Base-by-base conservation (phyloP, 1,284 basidiomycete species). In the Anthracocystis walkeri region DNA sequence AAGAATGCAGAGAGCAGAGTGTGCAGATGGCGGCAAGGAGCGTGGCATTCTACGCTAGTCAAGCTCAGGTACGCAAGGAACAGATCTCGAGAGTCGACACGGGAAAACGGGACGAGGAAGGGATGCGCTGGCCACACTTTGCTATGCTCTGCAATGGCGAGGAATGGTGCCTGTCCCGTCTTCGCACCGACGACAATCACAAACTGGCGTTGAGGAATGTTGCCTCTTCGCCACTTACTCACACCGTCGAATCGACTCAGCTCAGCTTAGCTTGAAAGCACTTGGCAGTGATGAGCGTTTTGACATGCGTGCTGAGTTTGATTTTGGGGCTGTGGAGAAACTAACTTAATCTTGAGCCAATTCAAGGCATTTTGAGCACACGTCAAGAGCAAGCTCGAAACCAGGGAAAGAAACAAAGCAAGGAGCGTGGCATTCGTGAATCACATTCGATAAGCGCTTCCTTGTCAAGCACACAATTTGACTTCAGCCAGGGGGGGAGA, bases 61-160 rank as follows among this genome's bases (percentile, higher is more conserved):
- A 58, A 63, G 52, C 23, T 58, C 64, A 59, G 57, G 59, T 44
- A 63, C 58, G 50, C 53, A 64, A 56, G 57, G 69, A 61, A 65
- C 54, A 31, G 7, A 33, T 33, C 33, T 33, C 29, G n/a, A n/a
- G 29, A 29, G 29, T 29, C 29, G 42, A 23, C 16, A n/a, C 5
- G 5, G 40, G 27, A 52, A 29, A 16, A 35, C 20, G 44, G 40
- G 38, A 25, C 52, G 62, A 38, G 61, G 23, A 27, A 48, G 45
- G 25, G 45, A 58, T 40, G 33, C 31, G 48, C 48, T 49, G 48
- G 48, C 29, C 25, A 27, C 23, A 46, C 44, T 23, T 14, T 25
- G 44, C 14, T 12, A 46, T 16, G 48, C 35, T 38, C 35, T 38
- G 35, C 35, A 16, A 31, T 31, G 46, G 10, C 4, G 27, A n/a